phyloP scores from a whole-genome alignment of 768 basidiomycete species.

The Lentinula detonsa region DNA sequence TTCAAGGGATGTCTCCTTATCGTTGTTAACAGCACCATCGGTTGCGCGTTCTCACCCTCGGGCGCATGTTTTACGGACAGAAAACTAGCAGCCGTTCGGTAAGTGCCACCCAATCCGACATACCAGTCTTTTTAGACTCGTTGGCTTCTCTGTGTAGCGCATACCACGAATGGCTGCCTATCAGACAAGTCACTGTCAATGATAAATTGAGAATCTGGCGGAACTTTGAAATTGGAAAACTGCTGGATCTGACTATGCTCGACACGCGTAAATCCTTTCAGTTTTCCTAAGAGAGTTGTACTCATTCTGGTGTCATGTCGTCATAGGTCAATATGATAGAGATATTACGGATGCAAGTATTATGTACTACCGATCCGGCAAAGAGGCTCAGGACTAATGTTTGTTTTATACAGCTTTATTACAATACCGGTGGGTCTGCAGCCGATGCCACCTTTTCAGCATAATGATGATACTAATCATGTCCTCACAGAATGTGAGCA shows the following conservation, averaged over 20 bases:
- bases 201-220: constrained; percentile 58
- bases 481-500: neutral
- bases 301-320: neutral
- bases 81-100: constrained; percentile 49
- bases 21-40: constrained; percentile 45
- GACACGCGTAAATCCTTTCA: constrained; percentile 41
- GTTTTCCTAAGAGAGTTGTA: neutral
- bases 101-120: neutral
- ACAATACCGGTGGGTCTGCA: constrained; percentile 39
- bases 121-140: neutral
- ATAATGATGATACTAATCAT: neutral
- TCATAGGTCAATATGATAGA: constrained; percentile 44
- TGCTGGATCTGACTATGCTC: constrained; percentile 57
- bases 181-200: constrained; percentile 47
- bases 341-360: constrained; percentile 48
- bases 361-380: neutral
- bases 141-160: constrained; percentile 17
- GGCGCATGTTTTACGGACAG: constrained; percentile 55
- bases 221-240: constrained; percentile 57
- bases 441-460: neutral
- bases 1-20: constrained; percentile 36
- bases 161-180: constrained; percentile 60
- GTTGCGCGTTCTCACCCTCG: constrained; percentile 45
- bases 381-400: neutral
- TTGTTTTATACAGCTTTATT: constrained; percentile 28